phyloP scores from a whole-genome alignment of 345 rosid species.

The Murraya paniculata region DNA sequence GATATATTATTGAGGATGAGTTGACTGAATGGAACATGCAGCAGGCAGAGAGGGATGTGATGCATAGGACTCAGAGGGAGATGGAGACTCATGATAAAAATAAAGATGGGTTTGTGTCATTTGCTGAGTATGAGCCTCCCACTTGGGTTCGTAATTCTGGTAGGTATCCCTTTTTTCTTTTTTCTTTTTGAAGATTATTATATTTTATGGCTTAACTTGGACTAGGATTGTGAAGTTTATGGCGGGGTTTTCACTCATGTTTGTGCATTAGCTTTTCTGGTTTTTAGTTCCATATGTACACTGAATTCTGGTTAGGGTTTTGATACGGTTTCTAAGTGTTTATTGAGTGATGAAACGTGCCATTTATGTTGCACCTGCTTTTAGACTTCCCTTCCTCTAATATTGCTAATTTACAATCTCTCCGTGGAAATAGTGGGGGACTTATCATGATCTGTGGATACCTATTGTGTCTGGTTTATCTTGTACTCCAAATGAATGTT shows the following conservation, averaged over 20 bases:
- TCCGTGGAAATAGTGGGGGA: neutral
- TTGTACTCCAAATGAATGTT: neutral
- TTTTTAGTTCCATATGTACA: neutral
- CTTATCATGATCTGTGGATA: neutral
- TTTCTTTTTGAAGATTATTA: neutral
- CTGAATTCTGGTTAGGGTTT: neutral
- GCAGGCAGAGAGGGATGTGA: conserved; percentile 67
- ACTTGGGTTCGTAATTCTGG: conserved; percentile 79
- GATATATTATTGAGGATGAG: conserved; percentile 70
- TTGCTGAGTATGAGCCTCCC: conserved; percentile 85
- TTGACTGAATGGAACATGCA: conserved; percentile 81
- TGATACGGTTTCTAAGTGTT: neutral
- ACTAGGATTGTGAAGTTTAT: neutral
- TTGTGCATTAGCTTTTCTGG: neutral
- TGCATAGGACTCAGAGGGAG: conserved; percentile 80
- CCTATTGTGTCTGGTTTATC: neutral
- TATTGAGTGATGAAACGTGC: neutral
- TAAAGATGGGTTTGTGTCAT: conserved; percentile 75
- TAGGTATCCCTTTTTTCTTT: conserved; percentile 14
- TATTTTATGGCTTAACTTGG: neutral
- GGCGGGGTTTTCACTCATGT: neutral
- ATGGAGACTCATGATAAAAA: conserved; percentile 91
- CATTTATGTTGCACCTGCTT: neutral
- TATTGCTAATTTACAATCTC: neutral
- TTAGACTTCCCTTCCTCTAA: neutral